Evolutionary conservation across 768 basidiomycete genomes (phyloP).

Genomic region (Ramaria rubella): DNA sequence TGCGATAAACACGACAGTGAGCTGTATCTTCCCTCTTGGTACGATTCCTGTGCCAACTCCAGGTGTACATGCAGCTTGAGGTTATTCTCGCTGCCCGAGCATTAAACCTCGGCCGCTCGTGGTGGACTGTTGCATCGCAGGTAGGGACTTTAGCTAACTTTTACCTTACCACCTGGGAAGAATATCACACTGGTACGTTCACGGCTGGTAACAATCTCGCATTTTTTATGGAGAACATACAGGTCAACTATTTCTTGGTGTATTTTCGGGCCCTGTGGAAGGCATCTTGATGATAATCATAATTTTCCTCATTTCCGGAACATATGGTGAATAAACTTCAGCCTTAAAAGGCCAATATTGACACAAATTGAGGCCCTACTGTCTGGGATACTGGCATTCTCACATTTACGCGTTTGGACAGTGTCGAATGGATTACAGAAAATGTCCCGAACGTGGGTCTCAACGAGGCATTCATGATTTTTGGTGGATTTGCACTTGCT

Average conservation of each 20-base stretch:
- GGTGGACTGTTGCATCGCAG: slow-evolving; percentile 95
- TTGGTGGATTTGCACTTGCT: slow-evolving; percentile 59
- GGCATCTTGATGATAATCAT: slow-evolving; percentile 82
- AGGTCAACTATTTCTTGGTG: slow-evolving; percentile 86
- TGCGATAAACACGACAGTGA: slow-evolving; percentile 89
- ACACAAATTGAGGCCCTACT: slow-evolving; percentile 46
- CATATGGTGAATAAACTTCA: slow-evolving; percentile 46
- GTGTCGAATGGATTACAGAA: slow-evolving; percentile 39
- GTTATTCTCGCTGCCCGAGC: slow-evolving; percentile 77
- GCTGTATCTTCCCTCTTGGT: slow-evolving; percentile 11
- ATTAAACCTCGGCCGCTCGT: slow-evolving; percentile 85
- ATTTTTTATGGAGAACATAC: neutral
- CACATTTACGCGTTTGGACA: slow-evolving; percentile 43
- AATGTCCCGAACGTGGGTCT: slow-evolving; percentile 61
- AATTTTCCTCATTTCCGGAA: slow-evolving; percentile 73
- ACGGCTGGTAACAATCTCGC: neutral
- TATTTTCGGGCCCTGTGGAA: slow-evolving; percentile 94
- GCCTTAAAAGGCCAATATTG: neutral
- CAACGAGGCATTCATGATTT: slow-evolving; percentile 85
- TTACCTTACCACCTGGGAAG: slow-evolving; percentile 77
- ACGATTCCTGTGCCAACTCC: neutral
- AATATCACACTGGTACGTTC: slow-evolving; percentile 75
- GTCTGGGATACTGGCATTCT: slow-evolving; percentile 77
- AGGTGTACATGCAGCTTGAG: slow-evolving; percentile 57
- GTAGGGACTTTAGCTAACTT: slow-evolving; percentile 71